Percentiles rank a stretch among this genome's conserved stretches.
phyloP scores from a whole-genome alignment of 495 filamentous ascomycete genomes.

The Penicillium psychrofluorescens region DNA sequence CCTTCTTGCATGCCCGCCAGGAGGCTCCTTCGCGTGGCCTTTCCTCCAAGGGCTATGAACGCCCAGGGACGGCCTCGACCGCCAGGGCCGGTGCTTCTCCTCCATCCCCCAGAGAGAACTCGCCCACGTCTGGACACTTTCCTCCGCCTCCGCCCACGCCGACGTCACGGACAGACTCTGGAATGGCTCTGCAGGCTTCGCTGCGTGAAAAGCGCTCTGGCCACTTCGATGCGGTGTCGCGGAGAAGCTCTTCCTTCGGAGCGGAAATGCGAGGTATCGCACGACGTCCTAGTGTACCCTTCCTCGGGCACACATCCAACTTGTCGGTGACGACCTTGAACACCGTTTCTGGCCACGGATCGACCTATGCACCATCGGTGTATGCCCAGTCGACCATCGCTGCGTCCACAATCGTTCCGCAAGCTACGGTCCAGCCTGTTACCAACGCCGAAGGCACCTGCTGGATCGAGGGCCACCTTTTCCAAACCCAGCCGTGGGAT shows the following conservation, averaged over 20 bases:
- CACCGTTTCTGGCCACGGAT: slow-evolving; percentile 64
- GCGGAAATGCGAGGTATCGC: slow-evolving; percentile 31
- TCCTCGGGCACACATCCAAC: slow-evolving; percentile 73
- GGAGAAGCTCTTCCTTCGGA: slow-evolving; percentile 86
- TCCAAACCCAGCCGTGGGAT: slow-evolving; percentile 66
- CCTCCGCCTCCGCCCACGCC: slow-evolving; percentile 66
- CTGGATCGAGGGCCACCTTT: slow-evolving; percentile 93
- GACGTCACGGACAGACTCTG: slow-evolving; percentile 82
- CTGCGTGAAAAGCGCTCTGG: slow-evolving; percentile 91
- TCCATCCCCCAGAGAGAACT: slow-evolving; percentile 66
- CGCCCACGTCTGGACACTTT: slow-evolving; percentile 75
- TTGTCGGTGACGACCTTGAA: slow-evolving; percentile 78
- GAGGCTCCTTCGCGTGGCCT: slow-evolving; percentile 41
- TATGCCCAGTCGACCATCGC: slow-evolving; percentile 97
- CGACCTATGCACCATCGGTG: slow-evolving; percentile 86
- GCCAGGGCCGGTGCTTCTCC: slow-evolving; percentile 60
- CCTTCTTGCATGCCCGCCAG: slow-evolving; percentile 71
- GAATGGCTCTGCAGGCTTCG: slow-evolving; percentile 74
- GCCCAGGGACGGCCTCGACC: slow-evolving; percentile 77
- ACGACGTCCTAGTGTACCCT: slow-evolving; percentile 77
- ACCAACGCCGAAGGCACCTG: slow-evolving; percentile 76
- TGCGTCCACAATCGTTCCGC: slow-evolving; percentile 95
- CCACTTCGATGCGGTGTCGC: slow-evolving; percentile 78
- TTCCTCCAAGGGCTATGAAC: slow-evolving; percentile 52
- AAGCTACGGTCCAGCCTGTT: slow-evolving; percentile 77